Evolutionary conservation across 768 basidiomycete genomes (phyloP), one percentile per base, ranked within the genome.

Genomic region (Tricholoma hemisulphureum): DNA sequence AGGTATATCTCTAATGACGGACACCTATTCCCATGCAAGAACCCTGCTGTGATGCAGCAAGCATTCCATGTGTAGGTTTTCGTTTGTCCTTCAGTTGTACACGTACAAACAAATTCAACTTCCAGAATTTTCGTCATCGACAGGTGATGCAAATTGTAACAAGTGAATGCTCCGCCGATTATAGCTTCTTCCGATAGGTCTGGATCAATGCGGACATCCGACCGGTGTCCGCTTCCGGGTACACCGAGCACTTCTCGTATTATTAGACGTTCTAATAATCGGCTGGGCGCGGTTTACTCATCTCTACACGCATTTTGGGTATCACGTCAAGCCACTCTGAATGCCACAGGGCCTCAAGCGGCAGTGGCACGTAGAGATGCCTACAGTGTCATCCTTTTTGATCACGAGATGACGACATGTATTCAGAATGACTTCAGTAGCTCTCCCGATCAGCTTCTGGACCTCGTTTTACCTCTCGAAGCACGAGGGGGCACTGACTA

Each of bases 271-370:
- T 69, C 72, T 37, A 66, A 83, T 57, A 80, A 87, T 59, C 70
- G 85, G 28, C 74, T 85, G 16, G 85, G 85, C 0, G 83, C 85
- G 0, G 86, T 85, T 0, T 81, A 80, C 37, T 81, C 83, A 0
- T 79, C 85, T 0, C 61, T 86, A 8, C 65, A 83, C 53, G 71
- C 72, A 14, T 87, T 87, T 65, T 87, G 85, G 85, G 59, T 69
- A 13, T 77, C 86, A 0, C 77, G 85, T 3, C 72, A 76, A 10
- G 68, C 74, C 13, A 77, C 78, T 2, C 51, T 76, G 18, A 64
- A 55, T 46, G 50, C 52, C 10, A 45, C 57, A 29, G 66, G 51
- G 56, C 41, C 26, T 55, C 41, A 51, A 14, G 48, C 64, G 5
- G 68, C 69, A 43, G 67, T 53, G 6, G 65, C 65, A 13, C 76